Evolutionary conservation across 2,329 filamentous ascomycete genomes (phyloP), one percentile per base, ranked within the genome.

Genomic region (Aspergillus sp.): DNA sequence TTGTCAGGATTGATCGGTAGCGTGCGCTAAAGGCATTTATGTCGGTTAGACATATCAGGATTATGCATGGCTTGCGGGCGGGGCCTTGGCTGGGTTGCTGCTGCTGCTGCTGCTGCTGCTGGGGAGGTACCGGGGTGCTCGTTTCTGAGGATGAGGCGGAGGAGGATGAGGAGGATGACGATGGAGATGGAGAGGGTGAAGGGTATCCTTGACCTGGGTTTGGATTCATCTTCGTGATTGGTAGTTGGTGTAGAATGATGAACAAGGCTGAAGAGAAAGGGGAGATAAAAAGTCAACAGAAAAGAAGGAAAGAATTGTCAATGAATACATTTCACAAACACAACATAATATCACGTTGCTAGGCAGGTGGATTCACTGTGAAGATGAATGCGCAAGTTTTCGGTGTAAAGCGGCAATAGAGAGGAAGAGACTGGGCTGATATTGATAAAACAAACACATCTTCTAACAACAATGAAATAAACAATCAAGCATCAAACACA

Each of bases 1-100:
- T 56, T 11, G 17, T 12, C 4, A 52, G 43, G 17, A 52, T 44
- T 17, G 43, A 23, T 14, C 8, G 17, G 25, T 52, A 57, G 17
- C 35, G 49, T 17, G 12, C 23, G 21, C 23, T 41, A 19, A 35
- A 47, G 37, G 17, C 15, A 17, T 14, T 39, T 31, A 21, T 25
- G 19, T 47, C 53, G 14, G 19, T 25, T 33, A 39, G 50, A 39
- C n/a, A 49, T 37, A 60, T 35, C 37, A 59, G 21, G 37, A 59
- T 37, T 17, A 56, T 40, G 1, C 35, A 37, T n/a, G 50, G 40
- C 31, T 44, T 52, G 14, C 9, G 44, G 3, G 23, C 2, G 7
- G 6, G 9, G 12, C 6, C 21, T 40, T 45, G 19, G 4, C 17
- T 33, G 9, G 6, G 11, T 27, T 31, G 27, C 4, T 54, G 6